These are phyloP conservation scores for Phytophthora podocarpi DNA, from an alignment of 352 stramenopile genomes.

Conservation along the genomic window DNA sequence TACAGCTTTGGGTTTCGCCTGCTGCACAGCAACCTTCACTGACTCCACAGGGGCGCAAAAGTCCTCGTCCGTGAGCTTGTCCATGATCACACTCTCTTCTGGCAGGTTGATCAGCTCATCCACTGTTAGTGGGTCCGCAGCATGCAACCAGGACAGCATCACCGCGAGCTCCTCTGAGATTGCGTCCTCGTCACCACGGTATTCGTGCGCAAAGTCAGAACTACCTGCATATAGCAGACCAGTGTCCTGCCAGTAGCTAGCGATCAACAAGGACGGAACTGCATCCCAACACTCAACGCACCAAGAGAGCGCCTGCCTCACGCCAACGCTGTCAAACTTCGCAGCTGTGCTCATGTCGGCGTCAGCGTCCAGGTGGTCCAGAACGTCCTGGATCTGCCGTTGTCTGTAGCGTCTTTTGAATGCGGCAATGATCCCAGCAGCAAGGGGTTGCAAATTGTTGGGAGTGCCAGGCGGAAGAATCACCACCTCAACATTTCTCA, in stretches of 20 bases:
- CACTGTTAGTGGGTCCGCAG: constrained; percentile 15
- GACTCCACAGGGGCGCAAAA: constrained; percentile 28
- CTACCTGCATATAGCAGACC: constrained; percentile 12
- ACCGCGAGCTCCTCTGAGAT: constrained; percentile 28
- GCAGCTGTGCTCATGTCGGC: constrained; percentile 13
- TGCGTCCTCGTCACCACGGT: constrained; percentile 4
- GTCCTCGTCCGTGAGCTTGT: constrained; percentile 32
- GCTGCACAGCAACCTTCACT: constrained; percentile 1
- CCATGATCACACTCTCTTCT: constrained; percentile 35
- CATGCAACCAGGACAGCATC: constrained; percentile 34
- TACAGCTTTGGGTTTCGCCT: neutral
- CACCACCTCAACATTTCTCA: constrained; percentile 33
- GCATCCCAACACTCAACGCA: constrained; percentile 30
- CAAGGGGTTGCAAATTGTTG: constrained; percentile 27
- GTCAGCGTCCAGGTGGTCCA: constrained; percentile 34
- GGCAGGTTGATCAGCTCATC: constrained; percentile 32
- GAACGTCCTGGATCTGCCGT: constrained; percentile 32
- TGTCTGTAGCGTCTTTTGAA: constrained; percentile 38
- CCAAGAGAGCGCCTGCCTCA: constrained; percentile 31
- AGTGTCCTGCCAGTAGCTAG: constrained; percentile 23
- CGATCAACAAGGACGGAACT: constrained; percentile 20
- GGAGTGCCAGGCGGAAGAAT: constrained; percentile 21
- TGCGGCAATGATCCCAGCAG: constrained; percentile 24
- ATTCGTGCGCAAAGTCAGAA: neutral
- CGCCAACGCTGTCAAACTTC: constrained; percentile 27